Conservation (phyloP, 768 basidiomycete genomes). For the Mycena sanguinolenta region DNA sequence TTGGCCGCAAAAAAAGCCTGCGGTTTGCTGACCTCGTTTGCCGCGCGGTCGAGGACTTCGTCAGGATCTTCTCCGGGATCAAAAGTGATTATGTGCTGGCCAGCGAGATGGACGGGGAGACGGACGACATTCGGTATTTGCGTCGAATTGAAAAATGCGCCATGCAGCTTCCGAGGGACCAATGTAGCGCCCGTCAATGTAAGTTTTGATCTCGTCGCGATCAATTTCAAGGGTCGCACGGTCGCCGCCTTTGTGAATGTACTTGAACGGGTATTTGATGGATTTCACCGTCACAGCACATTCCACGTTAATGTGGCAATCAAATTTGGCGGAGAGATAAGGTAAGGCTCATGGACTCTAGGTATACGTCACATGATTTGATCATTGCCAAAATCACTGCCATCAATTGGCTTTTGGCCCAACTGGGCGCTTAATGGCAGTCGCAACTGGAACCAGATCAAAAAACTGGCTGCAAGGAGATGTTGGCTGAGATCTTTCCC, state of each 20-base stretch:
- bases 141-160: constrained; percentile 49
- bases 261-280: constrained; percentile 40
- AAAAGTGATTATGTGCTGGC: constrained; percentile 55
- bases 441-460: too few relatives aligned
- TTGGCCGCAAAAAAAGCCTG: constrained; percentile 50
- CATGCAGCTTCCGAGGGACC: constrained; percentile 50
- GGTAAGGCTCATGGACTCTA: too few relatives aligned
- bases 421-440: too few relatives aligned
- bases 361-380: too few relatives aligned
- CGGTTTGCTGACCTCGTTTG: constrained; percentile 43
- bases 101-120: constrained; percentile 58
- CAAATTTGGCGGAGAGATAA: constrained; percentile 45
- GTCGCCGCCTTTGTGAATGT: not conserved
- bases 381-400: too few relatives aligned
- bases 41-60: constrained; percentile 38
- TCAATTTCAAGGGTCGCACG: not conserved
- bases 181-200: constrained; percentile 43
- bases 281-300: constrained; percentile 43
- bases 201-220: constrained; percentile 35
- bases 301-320: constrained; percentile 59
- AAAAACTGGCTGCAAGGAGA: too few relatives aligned
- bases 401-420: too few relatives aligned
- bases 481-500: too few relatives aligned
- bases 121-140: constrained; percentile 54
- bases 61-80: constrained; percentile 45